Evolutionary conservation across 345 rosid genomes (phyloP).

Genomic region (Salix exigua): DNA sequence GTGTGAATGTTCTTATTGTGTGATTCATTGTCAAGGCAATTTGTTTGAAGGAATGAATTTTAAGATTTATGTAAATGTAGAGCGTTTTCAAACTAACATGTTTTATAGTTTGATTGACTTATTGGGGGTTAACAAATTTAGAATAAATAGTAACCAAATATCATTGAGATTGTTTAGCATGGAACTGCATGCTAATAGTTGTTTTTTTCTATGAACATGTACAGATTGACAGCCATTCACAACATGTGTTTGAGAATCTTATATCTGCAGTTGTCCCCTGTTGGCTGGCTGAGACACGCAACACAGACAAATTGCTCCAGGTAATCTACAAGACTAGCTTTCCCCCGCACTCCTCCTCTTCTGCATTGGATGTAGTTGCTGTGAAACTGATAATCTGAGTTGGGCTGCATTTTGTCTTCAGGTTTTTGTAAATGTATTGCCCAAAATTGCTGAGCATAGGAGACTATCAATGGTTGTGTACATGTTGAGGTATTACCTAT

Average conservation of each 20-base stretch:
- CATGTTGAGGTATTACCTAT: conserved; percentile 61
- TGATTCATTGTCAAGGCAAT: not conserved
- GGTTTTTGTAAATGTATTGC: conserved; percentile 77
- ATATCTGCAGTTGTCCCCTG: conserved; percentile 72
- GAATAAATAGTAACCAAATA: too few relatives aligned
- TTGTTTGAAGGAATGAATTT: not conserved
- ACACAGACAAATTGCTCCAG: conserved; percentile 63
- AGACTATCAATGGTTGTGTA: conserved; percentile 60
- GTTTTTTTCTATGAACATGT: not conserved
- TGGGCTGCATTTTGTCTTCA: conserved; percentile 23
- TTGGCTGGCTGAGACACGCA: conserved; percentile 64
- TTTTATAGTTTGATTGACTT: too few relatives aligned
- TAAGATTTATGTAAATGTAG: not conserved
- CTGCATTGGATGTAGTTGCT: not conserved
- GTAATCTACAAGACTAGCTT: conserved; percentile 29
- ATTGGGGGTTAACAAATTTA: too few relatives aligned
- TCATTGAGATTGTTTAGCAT: not conserved
- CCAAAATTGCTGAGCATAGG: conserved; percentile 73
- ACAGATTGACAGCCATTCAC: conserved; percentile 77
- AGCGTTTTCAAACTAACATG: too few relatives aligned
- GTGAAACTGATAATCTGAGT: not conserved
- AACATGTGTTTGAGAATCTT: conserved; percentile 67
- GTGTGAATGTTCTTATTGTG: not conserved
- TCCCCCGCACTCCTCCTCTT: not conserved
- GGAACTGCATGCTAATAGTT: not conserved